Percentiles rank a stretch among this genome's conserved stretches.
Conservation (phyloP, 192 early-diverging fungal species). For the Coemansia sp. region DNA sequence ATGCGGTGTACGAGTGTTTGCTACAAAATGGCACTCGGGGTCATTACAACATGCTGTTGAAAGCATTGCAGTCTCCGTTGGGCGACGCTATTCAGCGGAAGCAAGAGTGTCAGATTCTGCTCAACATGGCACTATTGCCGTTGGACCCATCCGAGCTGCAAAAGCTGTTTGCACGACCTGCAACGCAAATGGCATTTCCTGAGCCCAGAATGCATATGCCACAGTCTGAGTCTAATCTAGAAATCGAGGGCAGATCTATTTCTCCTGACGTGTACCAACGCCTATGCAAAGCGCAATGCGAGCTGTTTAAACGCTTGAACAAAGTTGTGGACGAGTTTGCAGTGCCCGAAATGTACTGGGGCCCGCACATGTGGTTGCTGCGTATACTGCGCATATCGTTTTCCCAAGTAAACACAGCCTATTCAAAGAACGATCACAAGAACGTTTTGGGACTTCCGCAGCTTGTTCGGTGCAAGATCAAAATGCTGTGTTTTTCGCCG, state of each 20-base stretch:
- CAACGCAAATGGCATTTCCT: no score
- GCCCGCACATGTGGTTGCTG: constrained; percentile 16
- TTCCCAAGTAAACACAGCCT: background rate
- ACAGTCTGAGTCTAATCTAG: background rate
- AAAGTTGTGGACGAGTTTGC: background rate
- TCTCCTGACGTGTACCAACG: background rate
- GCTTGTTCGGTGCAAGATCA: background rate
- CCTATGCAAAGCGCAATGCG: constrained; percentile 2
- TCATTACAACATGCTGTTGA: background rate
- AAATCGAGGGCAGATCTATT: background rate
- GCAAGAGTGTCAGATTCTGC: background rate
- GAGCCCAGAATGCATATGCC: no score
- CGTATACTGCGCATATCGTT: constrained; percentile 7
- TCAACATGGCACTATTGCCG: background rate
- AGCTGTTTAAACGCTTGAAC: background rate
- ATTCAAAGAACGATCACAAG: no score
- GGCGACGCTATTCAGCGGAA: background rate
- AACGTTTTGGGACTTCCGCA: no score
- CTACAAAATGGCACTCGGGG: background rate
- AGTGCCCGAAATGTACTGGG: constrained; percentile 25
- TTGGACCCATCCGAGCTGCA: background rate
- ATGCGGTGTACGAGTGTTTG: constrained; percentile 6
- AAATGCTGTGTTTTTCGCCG: constrained; percentile 17
- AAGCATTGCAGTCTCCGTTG: background rate
- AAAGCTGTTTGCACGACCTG: no score